Evolutionary conservation across 495 filamentous ascomycete species (phyloP), one percentile per base, ranked within the genome.

Genomic region (Tetracladium marchalianum): DNA sequence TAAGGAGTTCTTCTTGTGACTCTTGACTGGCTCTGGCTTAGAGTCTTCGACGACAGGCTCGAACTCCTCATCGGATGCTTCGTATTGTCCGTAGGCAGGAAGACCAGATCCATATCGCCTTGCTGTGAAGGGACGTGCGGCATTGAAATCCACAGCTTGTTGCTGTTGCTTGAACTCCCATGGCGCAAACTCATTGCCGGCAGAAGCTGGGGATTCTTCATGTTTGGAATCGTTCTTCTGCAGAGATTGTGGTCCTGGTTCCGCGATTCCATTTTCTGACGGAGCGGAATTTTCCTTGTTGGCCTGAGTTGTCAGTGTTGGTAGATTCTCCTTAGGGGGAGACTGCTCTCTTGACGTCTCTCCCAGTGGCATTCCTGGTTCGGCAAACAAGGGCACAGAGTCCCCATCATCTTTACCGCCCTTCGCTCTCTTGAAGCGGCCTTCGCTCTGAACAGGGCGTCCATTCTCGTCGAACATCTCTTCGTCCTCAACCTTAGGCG

Each of bases 371-470:
- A 72, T 72, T 35, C 55, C 59, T 9, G 52, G 56, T 17, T 67
- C 49, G 24, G 84, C 85, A 61, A 87, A 88, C 39, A 72, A 68
- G 15, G 82, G 81, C 11, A 88, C 80, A 27, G 78, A 70, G 55
- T 87, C 78, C 33, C 74, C 78, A 56, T 80, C 77, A 17, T 69
- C 72, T 16, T 65, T 69, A 41, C 59, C 71, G 19, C 71, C 76
- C 42, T 81, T 75, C 56, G 77, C 75, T 59, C 85, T 76, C 74
- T 93, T 95, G 53, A 81, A 67, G 15, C 87, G 79, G 39, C 68
- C 70, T 46, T 76, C 71, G 46, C 64, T 62, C 54, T 78, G 76
- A 1, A 61, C 67, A 12, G 69, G 57, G 31, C 73, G 73, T 11
- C 82, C 67, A 40, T 70, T 67, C 1, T 73, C 60, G 15, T 66